Evolutionary conservation across 2,329 filamentous ascomycete species (phyloP), one percentile per base, ranked within the genome.

Genomic region (Sporothrix protearum): DNA sequence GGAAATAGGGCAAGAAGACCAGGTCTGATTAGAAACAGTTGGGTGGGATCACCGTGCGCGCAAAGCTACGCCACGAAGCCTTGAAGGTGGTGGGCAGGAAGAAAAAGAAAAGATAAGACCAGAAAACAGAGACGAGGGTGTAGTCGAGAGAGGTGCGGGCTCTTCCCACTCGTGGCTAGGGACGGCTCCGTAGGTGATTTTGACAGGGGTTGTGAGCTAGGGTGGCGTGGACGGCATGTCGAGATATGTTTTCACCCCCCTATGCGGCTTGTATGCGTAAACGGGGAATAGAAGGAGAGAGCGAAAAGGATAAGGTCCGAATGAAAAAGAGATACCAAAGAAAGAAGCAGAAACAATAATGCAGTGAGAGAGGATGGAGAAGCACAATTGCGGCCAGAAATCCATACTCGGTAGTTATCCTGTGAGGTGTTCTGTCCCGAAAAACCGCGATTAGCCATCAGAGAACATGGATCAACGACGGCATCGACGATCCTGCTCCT

Each of bases 171-270:
- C 19, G 30, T 49, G 30, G 25, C 47, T 47, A 68, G n/a, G 16
- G 14, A 42, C 33, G 19, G n/a, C 61, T 49, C 69, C 69, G 67
- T 61, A 49, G 39, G 51, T 6, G 66, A n/a, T 57, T 25, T 55
- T 57, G 49, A 45, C 61, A 51, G 39, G 70, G 70, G 49, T 28
- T 42, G 10, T 14, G 59, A 36, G 39, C 25, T 22, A 45, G 59
- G 33, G 69, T 63, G 63, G 39, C n/a, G 49, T 25, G 51, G 28
- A 61, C 70, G 70, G 70, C 70, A 61, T 59, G 70, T 68, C 63
- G 63, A n/a, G 39, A 61, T 57, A 19, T 64, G 36, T 8, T 42
- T 42, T n/a, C 57, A 63, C n/a, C 59, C 33, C 36, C 59, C 10
- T 42, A n/a, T 36, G 25, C 33, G n/a, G 47, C 59, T 36, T 47